Base-by-base conservation (phyloP, 1,284 basidiomycete species). In the Ceratobasidium sp. region DNA sequence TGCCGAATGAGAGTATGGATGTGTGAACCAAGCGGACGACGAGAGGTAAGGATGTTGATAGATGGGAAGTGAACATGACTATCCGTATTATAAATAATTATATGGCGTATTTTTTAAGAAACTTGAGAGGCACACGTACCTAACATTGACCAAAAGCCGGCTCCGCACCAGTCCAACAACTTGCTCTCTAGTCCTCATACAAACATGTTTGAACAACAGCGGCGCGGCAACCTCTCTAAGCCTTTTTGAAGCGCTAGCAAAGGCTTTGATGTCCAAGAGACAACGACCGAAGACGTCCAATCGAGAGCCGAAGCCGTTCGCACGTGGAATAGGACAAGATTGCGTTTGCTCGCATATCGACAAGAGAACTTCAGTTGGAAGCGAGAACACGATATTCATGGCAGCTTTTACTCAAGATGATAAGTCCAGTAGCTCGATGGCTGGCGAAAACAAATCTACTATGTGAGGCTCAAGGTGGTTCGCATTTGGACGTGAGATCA, bases 1-100 rank as follows among this genome's bases (percentile, higher is more conserved):
- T 65, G 62, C 8, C 34, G 45, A 26, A 65, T 28, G 32, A 65
- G 62, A 5, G 28, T 53, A 3, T 18, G 28, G 48, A 65, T 65
- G 34, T 65, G 62, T 16, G 62, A 39, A 14, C 62, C 62, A 8
- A 65, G 62, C 5, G 62, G 62, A 9, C 62, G 62, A 10, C 62
- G 62, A 21, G 45, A 65, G 23, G 62, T 65, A n/a, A 65, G 21
- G 32, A 65, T 65, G 34, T 65, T 65, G 48, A 65, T 65, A 50
- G 48, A 45, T 1, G 62, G 62, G 26, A 65, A 65, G 26, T 65
- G 62, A 4, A 65, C 62, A 39, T 53, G 62, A 4, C 62, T 65
- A 48, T 39, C n/a, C 26, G 12, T 41, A 26, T 14, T 9, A n/a
- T 8, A 23, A 48, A 28, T 48, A 18, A 28, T 9, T 34, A 28